Base-by-base conservation (phyloP, 345 rosid genomes). In the Dimocarpus longan region DNA sequence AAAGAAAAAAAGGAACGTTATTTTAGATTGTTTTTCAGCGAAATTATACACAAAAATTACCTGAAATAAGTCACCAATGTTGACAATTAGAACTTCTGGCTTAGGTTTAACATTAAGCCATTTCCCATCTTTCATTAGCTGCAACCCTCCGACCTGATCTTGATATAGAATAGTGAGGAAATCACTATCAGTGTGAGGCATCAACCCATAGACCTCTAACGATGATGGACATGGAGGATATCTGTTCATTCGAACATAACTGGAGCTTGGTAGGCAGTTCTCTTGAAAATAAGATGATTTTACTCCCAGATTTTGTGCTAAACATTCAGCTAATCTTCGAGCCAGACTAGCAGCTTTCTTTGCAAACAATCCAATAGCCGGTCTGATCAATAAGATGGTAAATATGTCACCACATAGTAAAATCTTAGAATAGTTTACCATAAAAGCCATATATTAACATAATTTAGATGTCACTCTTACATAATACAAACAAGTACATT, bases 41-140 rank as follows among this genome's bases (percentile, higher is more conserved):
- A 67, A 22, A 54, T 37, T 19, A 65, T 39, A 60, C 6, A 46
- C 52, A 3, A 4, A 7, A 37, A 5, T 56, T 85, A 90, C 97
- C 94, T 94, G 93, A 83, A 89, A 92, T 66, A 95, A 77, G 81
- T 95, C 98, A 1, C 98, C 98, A 5, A 89, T 76, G 83, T 91
- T 91, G 74, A 95, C 82, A 4, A 87, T 78, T 26, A 95, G 81
- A 71, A 91, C 91, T 7, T 89, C 73, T 2, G 89, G 88, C 71
- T 81, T 85, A 12, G 98, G 96, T 79, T 80, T 87, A 81, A 91
- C 91, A 18, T 78, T 73, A 59, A 89, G 37, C 97, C 98, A 95
- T 71, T 71, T 83, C 43, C 91, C 97, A 75, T 88, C 82, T 74
- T 83, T 90, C 69, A 73, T 50, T 78, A 93, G 37, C 73, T 95